Evolutionary conservation across 805 yeast species (phyloP).

Genomic region (Komagataella pseudopastoris): DNA sequence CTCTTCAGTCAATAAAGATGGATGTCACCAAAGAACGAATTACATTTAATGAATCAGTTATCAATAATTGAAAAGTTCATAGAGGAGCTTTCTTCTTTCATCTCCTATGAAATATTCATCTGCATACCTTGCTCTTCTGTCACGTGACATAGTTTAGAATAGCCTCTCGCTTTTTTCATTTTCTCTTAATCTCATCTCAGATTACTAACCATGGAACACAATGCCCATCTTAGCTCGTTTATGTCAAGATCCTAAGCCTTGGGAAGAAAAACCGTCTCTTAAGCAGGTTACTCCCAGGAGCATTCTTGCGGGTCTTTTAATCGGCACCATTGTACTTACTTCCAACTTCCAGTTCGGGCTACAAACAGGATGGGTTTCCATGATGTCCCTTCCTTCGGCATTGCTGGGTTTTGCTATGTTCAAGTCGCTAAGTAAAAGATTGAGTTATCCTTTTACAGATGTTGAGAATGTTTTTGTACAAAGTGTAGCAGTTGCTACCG

Average conservation of each 20-base stretch:
- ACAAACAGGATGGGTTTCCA: slow-evolving; percentile 98
- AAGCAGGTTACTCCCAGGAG: slow-evolving; percentile 67
- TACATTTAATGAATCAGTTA: neutral
- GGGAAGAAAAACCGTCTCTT: slow-evolving; percentile 35
- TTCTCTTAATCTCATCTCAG: neutral
- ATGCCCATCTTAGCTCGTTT: slow-evolving; percentile 1
- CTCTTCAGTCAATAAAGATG: slow-evolving; percentile 31
- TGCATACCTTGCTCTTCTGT: neutral
- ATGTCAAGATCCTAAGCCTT: slow-evolving; percentile 7
- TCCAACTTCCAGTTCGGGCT: slow-evolving; percentile 94
- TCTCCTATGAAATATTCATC: neutral
- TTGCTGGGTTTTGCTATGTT: slow-evolving; percentile 76
- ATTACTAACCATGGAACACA: neutral
- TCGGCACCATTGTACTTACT: slow-evolving; percentile 79
- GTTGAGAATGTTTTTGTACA: slow-evolving; percentile 92
- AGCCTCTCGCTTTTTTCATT: neutral
- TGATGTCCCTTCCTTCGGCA: slow-evolving; percentile 97
- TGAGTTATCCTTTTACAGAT: slow-evolving; percentile 47
- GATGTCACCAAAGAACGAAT: neutral
- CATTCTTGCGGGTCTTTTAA: slow-evolving; percentile 58
- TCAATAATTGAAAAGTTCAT: neutral
- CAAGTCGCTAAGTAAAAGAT: slow-evolving; percentile 30
- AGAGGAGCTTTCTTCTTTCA: neutral
- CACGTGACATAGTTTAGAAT: neutral
- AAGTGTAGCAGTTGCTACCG: slow-evolving; percentile 91